phyloP scores from a whole-genome alignment of 2,329 filamentous ascomycete species.

The Aspergillus cejpii region DNA sequence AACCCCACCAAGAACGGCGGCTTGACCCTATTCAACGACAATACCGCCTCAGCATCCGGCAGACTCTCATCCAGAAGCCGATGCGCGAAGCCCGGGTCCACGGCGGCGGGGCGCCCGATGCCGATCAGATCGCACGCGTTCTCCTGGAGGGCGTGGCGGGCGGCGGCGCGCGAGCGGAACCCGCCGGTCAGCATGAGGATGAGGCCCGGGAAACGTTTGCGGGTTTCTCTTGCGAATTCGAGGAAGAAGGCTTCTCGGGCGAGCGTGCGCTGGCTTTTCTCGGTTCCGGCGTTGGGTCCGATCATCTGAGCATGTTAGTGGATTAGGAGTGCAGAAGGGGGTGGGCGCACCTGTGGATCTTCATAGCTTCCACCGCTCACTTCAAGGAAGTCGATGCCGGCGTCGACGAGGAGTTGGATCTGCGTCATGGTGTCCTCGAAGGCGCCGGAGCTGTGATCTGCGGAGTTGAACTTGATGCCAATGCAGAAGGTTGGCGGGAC shows the following conservation, averaged over 20 bases:
- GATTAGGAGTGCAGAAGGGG: neutral
- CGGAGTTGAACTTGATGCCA: slow-evolving; percentile 48
- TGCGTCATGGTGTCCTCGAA: slow-evolving; percentile 53
- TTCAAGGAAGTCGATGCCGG: slow-evolving; percentile 59
- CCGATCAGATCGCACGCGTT: slow-evolving; percentile 48
- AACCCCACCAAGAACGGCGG: slow-evolving; percentile 20
- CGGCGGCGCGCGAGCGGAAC: slow-evolving; percentile 50
- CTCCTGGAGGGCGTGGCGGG: slow-evolving; percentile 44
- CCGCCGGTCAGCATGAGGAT: slow-evolving; percentile 57
- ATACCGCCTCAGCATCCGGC: slow-evolving; percentile 19
- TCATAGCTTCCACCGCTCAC: slow-evolving; percentile 59
- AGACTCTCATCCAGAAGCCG: slow-evolving; percentile 27
- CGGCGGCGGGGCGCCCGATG: slow-evolving; percentile 42
- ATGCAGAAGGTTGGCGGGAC: slow-evolving; percentile 42
- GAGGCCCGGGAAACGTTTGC: slow-evolving; percentile 41
- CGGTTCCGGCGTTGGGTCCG: slow-evolving; percentile 11
- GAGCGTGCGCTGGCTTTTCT: slow-evolving; percentile 41
- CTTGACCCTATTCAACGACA: slow-evolving; percentile 22
- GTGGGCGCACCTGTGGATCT: slow-evolving; percentile 40
- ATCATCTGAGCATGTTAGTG: slow-evolving; percentile 30
- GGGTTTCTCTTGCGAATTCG: slow-evolving; percentile 54
- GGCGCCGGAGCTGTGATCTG: slow-evolving; percentile 38
- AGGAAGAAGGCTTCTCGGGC: slow-evolving; percentile 63
- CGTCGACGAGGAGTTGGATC: slow-evolving; percentile 41
- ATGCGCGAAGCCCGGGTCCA: slow-evolving; percentile 41